phyloP scores from a whole-genome alignment of 345 rosid genomes.

The Bruguiera gymnorhiza region DNA sequence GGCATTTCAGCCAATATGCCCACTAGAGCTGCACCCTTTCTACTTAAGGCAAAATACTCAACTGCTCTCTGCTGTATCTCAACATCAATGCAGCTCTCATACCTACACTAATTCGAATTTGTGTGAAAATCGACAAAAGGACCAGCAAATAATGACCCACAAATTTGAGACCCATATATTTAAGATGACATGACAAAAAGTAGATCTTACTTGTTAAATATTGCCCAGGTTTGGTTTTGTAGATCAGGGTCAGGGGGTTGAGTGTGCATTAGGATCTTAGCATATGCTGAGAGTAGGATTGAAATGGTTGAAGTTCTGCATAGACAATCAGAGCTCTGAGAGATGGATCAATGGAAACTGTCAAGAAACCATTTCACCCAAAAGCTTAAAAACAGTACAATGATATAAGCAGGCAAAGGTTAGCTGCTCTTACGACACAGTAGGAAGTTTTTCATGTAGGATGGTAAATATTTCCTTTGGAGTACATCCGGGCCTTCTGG shows the following conservation, averaged over 20 bases:
- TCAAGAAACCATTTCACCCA: too few species aligned
- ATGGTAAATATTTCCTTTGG: constrained; percentile 81
- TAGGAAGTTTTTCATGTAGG: constrained; percentile 93
- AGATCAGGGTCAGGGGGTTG: constrained; percentile 87
- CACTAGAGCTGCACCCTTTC: constrained; percentile 71
- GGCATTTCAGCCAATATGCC: constrained; percentile 99
- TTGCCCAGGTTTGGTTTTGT: constrained; percentile 80
- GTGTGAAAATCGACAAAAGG: constrained; percentile 9
- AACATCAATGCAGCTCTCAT: constrained; percentile 97
- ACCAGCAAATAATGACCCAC: background rate
- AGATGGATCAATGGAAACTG: background rate
- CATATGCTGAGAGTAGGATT: constrained; percentile 94
- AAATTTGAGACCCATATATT: background rate
- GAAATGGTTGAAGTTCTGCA: constrained; percentile 81
- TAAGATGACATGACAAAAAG: constrained; percentile 1
- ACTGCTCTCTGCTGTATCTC: constrained; percentile 98
- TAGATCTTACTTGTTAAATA: constrained; percentile 78
- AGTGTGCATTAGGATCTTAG: constrained; percentile 94
- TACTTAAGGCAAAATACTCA: constrained; percentile 91
- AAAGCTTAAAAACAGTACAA: constrained; percentile 5
- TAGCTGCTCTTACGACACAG: constrained; percentile 77
- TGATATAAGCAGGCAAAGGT: constrained; percentile 11
- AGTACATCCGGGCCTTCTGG: constrained; percentile 93
- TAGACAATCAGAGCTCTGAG: constrained; percentile 13
- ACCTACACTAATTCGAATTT: constrained; percentile 43